Conservation (phyloP, 2,329 filamentous ascomycete species). For the Magnaporthiopsis poae region DNA sequence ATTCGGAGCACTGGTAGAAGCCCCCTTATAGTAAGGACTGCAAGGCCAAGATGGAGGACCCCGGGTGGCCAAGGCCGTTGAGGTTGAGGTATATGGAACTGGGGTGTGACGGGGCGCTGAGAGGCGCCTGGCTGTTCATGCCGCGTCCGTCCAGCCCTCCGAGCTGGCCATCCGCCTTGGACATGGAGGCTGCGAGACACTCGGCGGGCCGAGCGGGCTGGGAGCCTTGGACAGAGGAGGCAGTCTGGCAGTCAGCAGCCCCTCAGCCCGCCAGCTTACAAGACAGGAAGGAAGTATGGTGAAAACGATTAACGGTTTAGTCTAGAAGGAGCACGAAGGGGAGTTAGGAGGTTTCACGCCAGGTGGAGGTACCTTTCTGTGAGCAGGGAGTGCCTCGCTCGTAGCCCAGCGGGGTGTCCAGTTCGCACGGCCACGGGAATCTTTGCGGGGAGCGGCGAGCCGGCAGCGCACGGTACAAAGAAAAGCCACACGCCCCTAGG, state of each 20-base stretch:
- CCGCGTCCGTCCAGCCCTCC: conserved; percentile 7
- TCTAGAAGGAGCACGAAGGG: background rate
- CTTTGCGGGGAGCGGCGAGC: background rate
- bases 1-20: background rate
- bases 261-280: background rate
- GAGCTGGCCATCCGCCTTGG: background rate
- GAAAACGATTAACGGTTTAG: background rate
- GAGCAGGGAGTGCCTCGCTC: background rate
- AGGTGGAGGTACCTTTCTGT: background rate
- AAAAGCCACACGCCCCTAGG: background rate
- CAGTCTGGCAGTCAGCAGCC: background rate
- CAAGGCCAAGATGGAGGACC: conserved; percentile 13
- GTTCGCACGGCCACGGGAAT: conserved; percentile 2
- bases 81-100: conserved; percentile 9
- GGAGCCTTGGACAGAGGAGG: background rate
- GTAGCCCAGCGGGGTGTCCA: background rate
- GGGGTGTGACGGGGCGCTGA: conserved; percentile 11
- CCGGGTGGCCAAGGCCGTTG: conserved; percentile 15
- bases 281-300: background rate
- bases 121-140: conserved; percentile 18
- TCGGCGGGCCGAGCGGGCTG: background rate
- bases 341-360: background rate
- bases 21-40: conserved; percentile 9
- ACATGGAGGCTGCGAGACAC: background rate
- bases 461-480: background rate